Evolutionary conservation across 441 rosid genomes (phyloP), one percentile per base, ranked within the genome.

Genomic region (Dalechampia spathulata): DNA sequence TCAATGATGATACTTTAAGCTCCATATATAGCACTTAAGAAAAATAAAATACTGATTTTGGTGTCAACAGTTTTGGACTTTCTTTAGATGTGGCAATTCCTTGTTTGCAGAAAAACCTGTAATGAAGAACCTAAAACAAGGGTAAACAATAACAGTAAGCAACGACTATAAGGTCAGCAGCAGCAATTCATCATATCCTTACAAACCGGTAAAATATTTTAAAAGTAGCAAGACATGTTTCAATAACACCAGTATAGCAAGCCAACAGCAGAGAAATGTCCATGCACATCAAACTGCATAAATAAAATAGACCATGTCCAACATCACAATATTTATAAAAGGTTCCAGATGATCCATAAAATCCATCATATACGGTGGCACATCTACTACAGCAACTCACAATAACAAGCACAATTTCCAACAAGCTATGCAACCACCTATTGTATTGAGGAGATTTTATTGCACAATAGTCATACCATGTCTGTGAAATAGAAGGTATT

Each of bases 1-100:
- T 88, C 27, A 78, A 72, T 28, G 96, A 78, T 49, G 89, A 71
- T 73, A 74, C 86, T 76, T 85, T 84, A 74, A 83, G 75, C 77
- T 86, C 88, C 98, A 84, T 93, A 53, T 12, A 67, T 44, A 57
- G 40, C 72, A 59, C 59, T 68, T 44, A 49, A 39, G 39, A 55
- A 38, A 52, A 47, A 41, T 45, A 56, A 65, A 52, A 60, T 25
- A 21, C 39, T 34, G 27, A 53, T 17, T 62, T 69, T 65, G 55
- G 69, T 62, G 65, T 69, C 43, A 72, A 76, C 70, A 70, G 62
- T 51, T 52, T 67, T 61, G 68, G 63, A 57, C 47, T 59, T 58
- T 26, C 54, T 47, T 55, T 27, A 58, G 64, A 62, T 32, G 48
- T 30, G 43, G 62, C 30, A 65, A 38, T 40, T n/a, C 27, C 58